Percentiles rank a stretch among this genome's conserved stretches.
Evolutionary conservation across 2,329 filamentous ascomycete species (phyloP).

Genomic region (Fusarium foetens): DNA sequence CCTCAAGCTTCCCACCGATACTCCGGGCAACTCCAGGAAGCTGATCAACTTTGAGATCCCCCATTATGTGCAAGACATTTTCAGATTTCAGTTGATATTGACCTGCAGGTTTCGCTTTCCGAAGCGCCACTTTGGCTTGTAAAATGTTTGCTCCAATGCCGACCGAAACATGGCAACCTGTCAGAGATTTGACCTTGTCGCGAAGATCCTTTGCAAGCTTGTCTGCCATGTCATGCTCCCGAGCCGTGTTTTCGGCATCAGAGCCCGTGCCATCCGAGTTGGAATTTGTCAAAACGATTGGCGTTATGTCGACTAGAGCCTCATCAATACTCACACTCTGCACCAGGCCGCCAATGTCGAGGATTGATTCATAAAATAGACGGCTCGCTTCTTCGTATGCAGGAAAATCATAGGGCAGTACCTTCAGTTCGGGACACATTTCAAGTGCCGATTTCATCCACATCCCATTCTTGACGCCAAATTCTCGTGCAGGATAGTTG

Average conservation of each 20-base stretch:
- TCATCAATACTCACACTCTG: slow-evolving; percentile 99
- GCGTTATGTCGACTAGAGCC: slow-evolving; percentile 85
- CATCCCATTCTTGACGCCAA: slow-evolving; percentile 96
- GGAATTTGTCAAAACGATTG: slow-evolving; percentile 71
- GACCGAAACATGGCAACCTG: slow-evolving; percentile 88
- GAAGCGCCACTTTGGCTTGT: slow-evolving; percentile 87
- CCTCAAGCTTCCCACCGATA: slow-evolving; percentile 86
- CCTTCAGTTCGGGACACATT: slow-evolving; percentile 84
- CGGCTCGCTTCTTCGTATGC: slow-evolving; percentile 93
- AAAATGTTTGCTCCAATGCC: slow-evolving; percentile 93
- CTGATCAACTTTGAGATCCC: slow-evolving; percentile 79
- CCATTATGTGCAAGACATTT: slow-evolving; percentile 79
- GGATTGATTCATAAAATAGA: slow-evolving; percentile 85
- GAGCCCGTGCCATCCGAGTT: slow-evolving; percentile 72
- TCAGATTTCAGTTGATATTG: slow-evolving; percentile 90
- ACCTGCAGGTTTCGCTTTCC: slow-evolving; percentile 93
- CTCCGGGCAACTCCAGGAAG: slow-evolving; percentile 94
- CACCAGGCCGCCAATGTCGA: slow-evolving; percentile 82
- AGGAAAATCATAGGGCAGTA: slow-evolving; percentile 95
- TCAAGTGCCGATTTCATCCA: slow-evolving; percentile 96
- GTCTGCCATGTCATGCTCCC: slow-evolving; percentile 83
- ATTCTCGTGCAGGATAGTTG: slow-evolving; percentile 89
- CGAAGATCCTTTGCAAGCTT: slow-evolving; percentile 74
- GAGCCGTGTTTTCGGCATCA: slow-evolving; percentile 75
- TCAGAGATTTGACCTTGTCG: slow-evolving; percentile 75